Base-by-base conservation (phyloP, 2,329 filamentous ascomycete genomes). In the Sporothrix protearum region DNA sequence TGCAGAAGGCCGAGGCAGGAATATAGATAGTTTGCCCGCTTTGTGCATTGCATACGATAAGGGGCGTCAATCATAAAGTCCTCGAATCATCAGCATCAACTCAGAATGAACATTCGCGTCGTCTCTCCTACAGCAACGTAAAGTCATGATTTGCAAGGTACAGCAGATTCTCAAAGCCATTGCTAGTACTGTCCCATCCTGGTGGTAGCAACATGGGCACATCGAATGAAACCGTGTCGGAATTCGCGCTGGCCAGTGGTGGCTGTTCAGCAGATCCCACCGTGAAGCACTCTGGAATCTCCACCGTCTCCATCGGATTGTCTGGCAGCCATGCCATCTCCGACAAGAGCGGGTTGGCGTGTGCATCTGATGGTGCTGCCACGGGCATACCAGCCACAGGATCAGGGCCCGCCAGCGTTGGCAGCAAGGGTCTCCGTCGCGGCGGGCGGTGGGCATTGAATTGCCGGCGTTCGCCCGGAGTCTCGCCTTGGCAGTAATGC, bases 61-160 rank as follows among this genome's bases (percentile, higher is more conserved):
- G n/a, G n/a, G n/a, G n/a, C n/a, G n/a, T n/a, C n/a, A n/a, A n/a
- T n/a, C n/a, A n/a, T n/a, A n/a, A n/a, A n/a, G n/a, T n/a, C n/a
- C n/a, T n/a, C n/a, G n/a, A n/a, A n/a, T n/a, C n/a, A 1, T n/a
- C 16, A 19, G 8, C 8, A 8, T 19, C 30, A 30, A 28, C 28
- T 25, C 47, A 49, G n/a, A 19, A 6, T 25, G 12, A 42, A n/a
- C 33, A 61, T 42, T 25, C 3, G 25, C 22, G 30, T 3, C 4
- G 12, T 30, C 6, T 49, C 16, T 19, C 4, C 16, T 42, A 68
- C 42, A 49, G 16, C 3, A 73, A 55, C 5, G 72, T 71, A 53
- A 77, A 75, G 28, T 76, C 76, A 25, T 76, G 73, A 25, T 75
- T 77, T 3, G 73, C 76, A 10, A 76, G 59, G 61, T 76, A 76